These are phyloP conservation scores for Wickerhamiella spandovensis DNA, from an alignment of 805 yeast genomes.

Conservation along the genomic window DNA sequence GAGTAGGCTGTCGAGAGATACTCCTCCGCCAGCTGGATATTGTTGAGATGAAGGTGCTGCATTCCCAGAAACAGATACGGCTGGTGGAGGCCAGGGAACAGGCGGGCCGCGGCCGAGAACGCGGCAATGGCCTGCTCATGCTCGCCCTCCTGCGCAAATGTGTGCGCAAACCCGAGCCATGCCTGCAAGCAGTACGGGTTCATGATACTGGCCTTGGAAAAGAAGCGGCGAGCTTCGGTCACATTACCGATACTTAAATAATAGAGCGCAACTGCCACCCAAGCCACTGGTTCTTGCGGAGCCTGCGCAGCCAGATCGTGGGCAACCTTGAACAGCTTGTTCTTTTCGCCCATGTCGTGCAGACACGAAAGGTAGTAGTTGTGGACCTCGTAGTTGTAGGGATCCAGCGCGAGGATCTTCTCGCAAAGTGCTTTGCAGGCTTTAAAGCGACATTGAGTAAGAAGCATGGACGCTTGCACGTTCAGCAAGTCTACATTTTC, in stretches of 20 bases:
- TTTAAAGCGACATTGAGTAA: conserved; percentile 64
- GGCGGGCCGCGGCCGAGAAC: conserved; percentile 85
- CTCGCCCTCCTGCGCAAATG: conserved; percentile 96
- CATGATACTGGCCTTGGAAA: conserved; percentile 75
- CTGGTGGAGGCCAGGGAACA: conserved; percentile 63
- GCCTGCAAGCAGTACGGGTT: conserved; percentile 89
- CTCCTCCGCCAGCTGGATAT: conserved; percentile 71
- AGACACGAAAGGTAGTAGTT: conserved; percentile 76
- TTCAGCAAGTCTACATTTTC: conserved; percentile 57
- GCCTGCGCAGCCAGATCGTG: conserved; percentile 77
- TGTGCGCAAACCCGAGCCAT: conserved; percentile 97
- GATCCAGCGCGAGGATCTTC: conserved; percentile 35
- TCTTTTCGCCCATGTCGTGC: conserved; percentile 71
- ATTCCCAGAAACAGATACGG: conserved; percentile 87
- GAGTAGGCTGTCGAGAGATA: conserved; percentile 62
- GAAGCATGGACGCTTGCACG: conserved; percentile 55
- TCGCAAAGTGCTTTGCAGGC: conserved; percentile 69
- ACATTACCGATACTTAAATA: conserved; percentile 62
- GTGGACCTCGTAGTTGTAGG: conserved; percentile 52
- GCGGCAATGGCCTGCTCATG: conserved; percentile 98
- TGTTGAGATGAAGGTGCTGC: conserved; percentile 87
- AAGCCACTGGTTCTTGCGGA: conserved; percentile 70
- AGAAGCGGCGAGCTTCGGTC: conserved; percentile 73
- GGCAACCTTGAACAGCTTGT: conserved; percentile 64
- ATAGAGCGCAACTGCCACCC: conserved; percentile 88